phyloP scores from a whole-genome alignment of 139 green algal species.

The Limnomonas spitsbergensis region DNA sequence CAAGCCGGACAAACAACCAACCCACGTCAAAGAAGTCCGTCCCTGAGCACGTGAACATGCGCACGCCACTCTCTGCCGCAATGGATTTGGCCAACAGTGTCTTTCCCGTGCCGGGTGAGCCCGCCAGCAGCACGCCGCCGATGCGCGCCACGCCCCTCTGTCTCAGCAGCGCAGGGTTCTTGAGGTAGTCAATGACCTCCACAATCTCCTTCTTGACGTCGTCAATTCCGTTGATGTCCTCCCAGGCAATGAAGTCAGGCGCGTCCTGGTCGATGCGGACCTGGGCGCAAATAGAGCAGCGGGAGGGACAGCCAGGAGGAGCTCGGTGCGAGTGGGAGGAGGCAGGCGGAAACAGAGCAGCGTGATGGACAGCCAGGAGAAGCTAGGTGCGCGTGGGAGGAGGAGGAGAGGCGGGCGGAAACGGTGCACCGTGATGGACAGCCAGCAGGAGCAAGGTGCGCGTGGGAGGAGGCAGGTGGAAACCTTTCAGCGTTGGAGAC shows the following conservation, averaged over 20 bases:
- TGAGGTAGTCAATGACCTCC: slow-evolving; percentile 65
- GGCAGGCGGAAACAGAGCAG: background rate
- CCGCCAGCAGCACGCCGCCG: slow-evolving; percentile 55
- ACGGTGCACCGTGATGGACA: too few relatives aligned
- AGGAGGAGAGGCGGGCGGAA: too few relatives aligned
- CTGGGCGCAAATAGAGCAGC: slow-evolving; percentile 16
- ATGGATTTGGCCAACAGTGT: slow-evolving; percentile 97
- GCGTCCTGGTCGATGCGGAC: slow-evolving; percentile 49
- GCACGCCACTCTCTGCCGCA: slow-evolving; percentile 90
- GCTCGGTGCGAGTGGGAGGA: background rate
- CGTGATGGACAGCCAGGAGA: background rate
- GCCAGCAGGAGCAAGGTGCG: too few relatives aligned
- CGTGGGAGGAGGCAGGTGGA: too few relatives aligned
- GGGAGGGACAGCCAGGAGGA: background rate
- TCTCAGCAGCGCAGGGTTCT: slow-evolving; percentile 47
- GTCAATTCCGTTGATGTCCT: slow-evolving; percentile 65
- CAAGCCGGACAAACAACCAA: background rate
- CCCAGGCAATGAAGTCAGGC: slow-evolving; percentile 57
- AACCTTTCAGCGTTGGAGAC: too few relatives aligned
- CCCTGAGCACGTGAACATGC: slow-evolving; percentile 64
- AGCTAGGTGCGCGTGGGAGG: too few relatives aligned
- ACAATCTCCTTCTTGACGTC: slow-evolving; percentile 57
- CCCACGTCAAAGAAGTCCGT: slow-evolving; percentile 57
- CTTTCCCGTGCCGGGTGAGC: slow-evolving; percentile 38
- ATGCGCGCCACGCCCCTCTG: slow-evolving; percentile 44